Base-by-base conservation (phyloP, 768 basidiomycete species). In the Lactifluus volemus region DNA sequence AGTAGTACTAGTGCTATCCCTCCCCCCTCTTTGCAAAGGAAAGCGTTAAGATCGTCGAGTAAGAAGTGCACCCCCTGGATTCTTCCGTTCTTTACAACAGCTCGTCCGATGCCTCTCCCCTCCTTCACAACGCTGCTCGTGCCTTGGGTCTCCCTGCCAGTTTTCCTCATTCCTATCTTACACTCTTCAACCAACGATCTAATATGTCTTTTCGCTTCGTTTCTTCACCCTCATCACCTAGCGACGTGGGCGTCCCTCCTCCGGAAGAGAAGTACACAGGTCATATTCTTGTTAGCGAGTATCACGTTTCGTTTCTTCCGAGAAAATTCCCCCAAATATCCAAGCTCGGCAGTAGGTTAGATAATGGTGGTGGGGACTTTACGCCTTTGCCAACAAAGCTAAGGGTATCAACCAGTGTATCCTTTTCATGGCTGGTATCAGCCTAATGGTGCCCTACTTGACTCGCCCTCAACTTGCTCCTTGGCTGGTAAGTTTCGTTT, bases 61-160 rank as follows among this genome's bases (percentile, higher is more conserved):
- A 85, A 9, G 81, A 88, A 69, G 81, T 89, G 4, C 89, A 92
- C 65, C 89, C 90, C 8, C 74, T 91, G 39, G 87, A 91, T 58
- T 81, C 81, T 62, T 88, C 85, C 4, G 78, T 78, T 2, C 89
- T 89, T 8, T 92, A 89, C 73, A 82, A 82, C 68, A 90, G 90
- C 69, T 87, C 86, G 4, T 78, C 84, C 0, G 70, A 79, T 2
- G 71, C 79, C 32, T 84, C 75, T 4, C 86, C 88, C 12, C 75
- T 86, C 12, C 77, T 92, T 4, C 79, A 83, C 65, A 83, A 80
- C 54, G 88, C 89, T 10, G 85, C 84, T 8, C 79, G 82, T 32
- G 84, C 86, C 19, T 76, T 92, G 19, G 84, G 82, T 64, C 76
- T 89, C 2, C 84, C 84, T 45, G 74, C 81, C 0, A 81, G 82